Base-by-base conservation (phyloP, 768 basidiomycete genomes). In the Tulasnella sp. region DNA sequence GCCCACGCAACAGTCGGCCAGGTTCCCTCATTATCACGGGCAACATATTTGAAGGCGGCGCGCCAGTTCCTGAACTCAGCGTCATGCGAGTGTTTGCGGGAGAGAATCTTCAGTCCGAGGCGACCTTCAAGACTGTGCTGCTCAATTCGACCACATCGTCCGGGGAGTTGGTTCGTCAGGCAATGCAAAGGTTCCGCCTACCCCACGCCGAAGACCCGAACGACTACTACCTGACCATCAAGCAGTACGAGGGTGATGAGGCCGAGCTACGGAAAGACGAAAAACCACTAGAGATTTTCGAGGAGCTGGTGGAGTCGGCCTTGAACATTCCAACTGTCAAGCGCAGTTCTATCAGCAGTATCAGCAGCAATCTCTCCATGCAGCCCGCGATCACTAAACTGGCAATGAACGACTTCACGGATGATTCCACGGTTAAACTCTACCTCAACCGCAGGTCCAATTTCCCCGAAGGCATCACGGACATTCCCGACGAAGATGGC, bases 21-120 rank as follows among this genome's bases (percentile, higher is more conserved):
- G 93, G 93, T 2, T 94, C 93, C 6, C 85, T 95, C 29, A 90
- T 94, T 40, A 86, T 94, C 18, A 88, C 91, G 3, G 87, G 89
- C 16, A 84, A 88, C 48, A 83, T 89, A 35, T 85, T 88, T 82
- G 90, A 92, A 81, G 79, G 79, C 16, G 85, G n/a, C n/a, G n/a
- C 88, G 0, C 86, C 86, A 9, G 89, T 93, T 4, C 94, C 93
- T 0, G 91, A 96, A 75, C 88, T 99, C 77, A 98, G 92, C 81
- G 98, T 99, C 79, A 91, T 99, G 73, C 93, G 98, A 35, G 91
- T 99, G 51, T 99, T 99, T 82, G 96, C 97, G 0, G 98, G 97
- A 39, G 90, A 92, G 80, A 88, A 94, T 80, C 83, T 99, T 80
- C 91, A 95, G 83, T 94, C 95, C 0, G 96, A 99, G 81, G 95